Base-by-base conservation (phyloP, 257 asterid species). In the Prunella vulgaris region DNA sequence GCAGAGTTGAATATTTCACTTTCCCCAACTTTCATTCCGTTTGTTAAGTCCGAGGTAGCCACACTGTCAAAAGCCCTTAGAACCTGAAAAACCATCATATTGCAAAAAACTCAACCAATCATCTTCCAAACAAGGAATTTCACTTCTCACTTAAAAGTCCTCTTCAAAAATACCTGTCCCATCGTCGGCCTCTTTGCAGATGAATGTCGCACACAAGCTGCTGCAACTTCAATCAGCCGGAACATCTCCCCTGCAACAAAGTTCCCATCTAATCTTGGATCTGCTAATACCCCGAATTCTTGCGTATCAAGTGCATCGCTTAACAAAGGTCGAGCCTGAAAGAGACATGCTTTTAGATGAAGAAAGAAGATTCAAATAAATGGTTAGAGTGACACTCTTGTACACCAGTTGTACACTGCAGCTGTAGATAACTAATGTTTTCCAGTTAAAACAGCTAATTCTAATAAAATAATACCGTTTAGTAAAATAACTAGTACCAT, bases 151-250 rank as follows among this genome's bases (percentile, higher is more conserved):
- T 13, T 7, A 5, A 46, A 67, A 69, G 28, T 33, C 4, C 20
- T 44, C 79, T 74, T 4, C 14, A 7, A 8, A 35, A 0, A 7
- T 42, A 91, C 99, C 90, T 91, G 97, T 65, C 96, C 93, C 97
- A 94, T 94, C 46, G 78, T 84, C 56, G 99, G 99, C 74, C 99
- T 86, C 70, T 87, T 91, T 10, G 87, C 60, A 2, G 97, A 74
- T 37, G 96, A 94, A 86, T 91, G 96, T 30, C 97, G 93, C 61
- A 91, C 92, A 52, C 99, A 94, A 75, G 96, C 96, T 64, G 99
- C 90, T 25, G 99, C 99, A 35, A 91, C 96, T 80, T 91, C 93
- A 15, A 90, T 84, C 80, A 89, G 52, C 18, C 77, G 81, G 71
- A 91, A 82, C 88, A 90, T 85, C 77, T 91, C 97, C 22, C 74